Conservation (phyloP, 768 basidiomycete genomes). For the Macrolepiota albuminosa region DNA sequence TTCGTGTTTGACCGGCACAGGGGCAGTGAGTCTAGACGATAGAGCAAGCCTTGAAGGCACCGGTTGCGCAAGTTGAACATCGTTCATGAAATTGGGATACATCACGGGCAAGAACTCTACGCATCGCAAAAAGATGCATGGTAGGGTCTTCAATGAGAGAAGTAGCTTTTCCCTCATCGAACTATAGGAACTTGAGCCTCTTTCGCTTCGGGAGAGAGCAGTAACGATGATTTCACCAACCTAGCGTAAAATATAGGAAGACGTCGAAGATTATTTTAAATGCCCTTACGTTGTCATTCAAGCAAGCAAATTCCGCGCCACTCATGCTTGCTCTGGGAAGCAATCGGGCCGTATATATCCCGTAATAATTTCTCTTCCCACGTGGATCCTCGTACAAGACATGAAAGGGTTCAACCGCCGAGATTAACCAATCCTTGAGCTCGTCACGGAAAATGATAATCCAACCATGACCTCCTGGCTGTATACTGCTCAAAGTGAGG, state of each 20-base stretch:
- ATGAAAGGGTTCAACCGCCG: constrained; percentile 7
- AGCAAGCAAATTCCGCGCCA: constrained; percentile 11
- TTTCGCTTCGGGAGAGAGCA: constrained; percentile 5
- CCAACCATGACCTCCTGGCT: constrained; percentile 12
- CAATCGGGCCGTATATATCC: constrained; percentile 7
- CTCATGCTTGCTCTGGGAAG: constrained; percentile 8
- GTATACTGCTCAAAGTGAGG: constrained; percentile 5
- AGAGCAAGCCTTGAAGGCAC: not conserved
- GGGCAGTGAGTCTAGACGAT: not conserved
- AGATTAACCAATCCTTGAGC: constrained; percentile 11
- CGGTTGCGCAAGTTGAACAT: not conserved
- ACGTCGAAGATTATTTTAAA: not conserved
- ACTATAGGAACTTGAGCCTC: constrained; percentile 3
- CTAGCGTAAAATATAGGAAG: not conserved
- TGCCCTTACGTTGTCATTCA: not conserved
- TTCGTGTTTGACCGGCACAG: not conserved
- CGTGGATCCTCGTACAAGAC: constrained; percentile 2
- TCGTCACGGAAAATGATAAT: constrained; percentile 13
- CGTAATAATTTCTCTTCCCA: constrained; percentile 5
- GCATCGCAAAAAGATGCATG: constrained; percentile 10
- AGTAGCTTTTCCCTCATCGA: not conserved
- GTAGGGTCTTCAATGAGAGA: constrained; percentile 3
- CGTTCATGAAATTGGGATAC: not conserved
- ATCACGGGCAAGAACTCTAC: constrained; percentile 1
- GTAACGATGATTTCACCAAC: constrained; percentile 8